Percentiles rank a stretch among this genome's conserved stretches.
Conservation (phyloP, 2,329 filamentous ascomycete genomes). For the Myotisia sp. region DNA sequence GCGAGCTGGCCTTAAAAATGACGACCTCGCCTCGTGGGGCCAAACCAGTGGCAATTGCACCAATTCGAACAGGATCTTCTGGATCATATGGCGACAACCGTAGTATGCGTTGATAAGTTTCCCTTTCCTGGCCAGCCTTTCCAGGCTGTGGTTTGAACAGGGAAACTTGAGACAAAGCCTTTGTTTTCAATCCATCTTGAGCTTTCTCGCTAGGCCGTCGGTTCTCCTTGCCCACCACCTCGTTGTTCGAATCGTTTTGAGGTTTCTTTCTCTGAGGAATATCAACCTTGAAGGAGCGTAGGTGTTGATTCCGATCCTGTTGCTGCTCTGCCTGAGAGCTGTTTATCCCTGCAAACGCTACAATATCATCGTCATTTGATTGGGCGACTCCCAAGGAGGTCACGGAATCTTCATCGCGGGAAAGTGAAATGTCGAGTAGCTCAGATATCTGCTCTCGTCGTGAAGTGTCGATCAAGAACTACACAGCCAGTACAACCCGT, state of each 20-base stretch:
- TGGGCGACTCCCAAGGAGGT: slow-evolving; percentile 62
- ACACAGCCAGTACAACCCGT: too few species aligned
- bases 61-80: slow-evolving; percentile 48
- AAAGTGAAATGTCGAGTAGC: slow-evolving; percentile 60
- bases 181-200: slow-evolving; percentile 12
- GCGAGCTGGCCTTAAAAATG: slow-evolving; percentile 55
- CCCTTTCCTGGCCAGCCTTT: slow-evolving; percentile 32
- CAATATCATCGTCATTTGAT: slow-evolving; percentile 38
- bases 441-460: slow-evolving; percentile 49
- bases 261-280: slow-evolving; percentile 36
- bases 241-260: slow-evolving; percentile 12
- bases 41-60: slow-evolving; percentile 64
- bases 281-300: slow-evolving; percentile 58
- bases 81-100: slow-evolving; percentile 42
- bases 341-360: slow-evolving; percentile 68
- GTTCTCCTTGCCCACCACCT: slow-evolving; percentile 11
- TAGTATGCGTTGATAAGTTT: slow-evolving; percentile 46
- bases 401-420: slow-evolving; percentile 75
- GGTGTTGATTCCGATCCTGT: slow-evolving; percentile 68
- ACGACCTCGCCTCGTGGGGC: slow-evolving; percentile 64
- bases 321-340: slow-evolving; percentile 58
- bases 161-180: slow-evolving; percentile 35
- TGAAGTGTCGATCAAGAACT: slow-evolving; percentile 61
- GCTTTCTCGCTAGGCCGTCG: slow-evolving; percentile 23
- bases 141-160: slow-evolving; percentile 34